Evolutionary conservation across 2,329 filamentous ascomycete genomes (phyloP), one percentile per base, ranked within the genome.

Genomic region (Fusarium sarcochroum): DNA sequence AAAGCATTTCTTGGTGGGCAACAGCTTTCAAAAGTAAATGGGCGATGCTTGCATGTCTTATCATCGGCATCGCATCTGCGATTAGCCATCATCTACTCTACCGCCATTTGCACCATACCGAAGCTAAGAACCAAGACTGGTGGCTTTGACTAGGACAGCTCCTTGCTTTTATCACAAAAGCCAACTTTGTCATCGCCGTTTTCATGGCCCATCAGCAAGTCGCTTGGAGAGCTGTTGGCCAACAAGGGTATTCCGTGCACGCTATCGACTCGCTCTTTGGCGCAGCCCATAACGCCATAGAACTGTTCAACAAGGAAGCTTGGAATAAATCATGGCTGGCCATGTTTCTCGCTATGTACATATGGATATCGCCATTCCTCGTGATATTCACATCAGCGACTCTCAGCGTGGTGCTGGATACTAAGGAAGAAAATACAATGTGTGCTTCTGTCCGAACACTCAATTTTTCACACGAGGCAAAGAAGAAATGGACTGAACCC

Each of bases 331-430:
- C 59, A 1, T 62, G 56, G 57, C 38, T 68, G 2, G 38, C 62
- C 11, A 70, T 70, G 63, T 45, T 60, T 20, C 54, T 70, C 0
- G 60, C 67, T 11, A 50, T 70, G 8, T 70, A 65, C 13, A 25
- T 60, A 30, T 68, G 63, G 63, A 41, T 50, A 2, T 66, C 58
- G 2, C 68, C 63, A 0, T 42, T 70, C 0, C 57, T 70, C 6
- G 60, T 70, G 2, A 70, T 70, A 8, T 68, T 70, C 38, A 54
- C 68, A 7, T 66, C 68, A 0, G 64, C 66, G 3, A 70, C 68
- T 10, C 63, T 70, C 0, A 55, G 20, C 4, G 63, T 70, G 2
- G 34, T 59, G 10, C 5, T 9, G 8, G 8, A 27, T 7, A 27
- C 25, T n/a, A 54, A 7, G 1, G 27, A 48, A 1, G 35, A 63